A percentile compares a stretch with the other conserved stretches of the same genome.
These are phyloP conservation scores for Calonectria ilicicola DNA, from an alignment of 2,329 filamentous ascomycete genomes.

Conservation along the genomic window DNA sequence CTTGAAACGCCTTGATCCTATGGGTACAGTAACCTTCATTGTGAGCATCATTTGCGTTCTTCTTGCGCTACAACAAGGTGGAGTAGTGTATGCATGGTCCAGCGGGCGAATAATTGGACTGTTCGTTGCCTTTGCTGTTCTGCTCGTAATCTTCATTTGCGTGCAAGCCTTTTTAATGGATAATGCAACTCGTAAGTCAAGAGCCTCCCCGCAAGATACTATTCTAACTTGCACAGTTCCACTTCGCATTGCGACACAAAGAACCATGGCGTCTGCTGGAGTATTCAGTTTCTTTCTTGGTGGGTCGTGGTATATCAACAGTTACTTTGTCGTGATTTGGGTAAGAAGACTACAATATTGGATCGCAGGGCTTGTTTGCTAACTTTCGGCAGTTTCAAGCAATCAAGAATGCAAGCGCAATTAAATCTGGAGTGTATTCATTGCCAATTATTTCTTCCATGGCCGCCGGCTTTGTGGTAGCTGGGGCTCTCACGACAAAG, in stretches of 20 bases:
- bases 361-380: background rate
- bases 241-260: constrained; percentile 11
- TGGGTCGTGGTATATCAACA: constrained; percentile 15
- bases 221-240: background rate
- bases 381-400: background rate
- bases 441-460: constrained; percentile 12
- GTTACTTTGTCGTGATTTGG: constrained; percentile 22
- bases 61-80: background rate
- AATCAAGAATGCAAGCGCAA: background rate
- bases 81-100: background rate
- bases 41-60: background rate
- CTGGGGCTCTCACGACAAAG: background rate
- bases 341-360: background rate
- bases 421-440: constrained; percentile 11
- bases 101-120: constrained; percentile 19
- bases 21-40: background rate
- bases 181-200: constrained; percentile 16
- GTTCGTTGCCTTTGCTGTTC: constrained; percentile 9
- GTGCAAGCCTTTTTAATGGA: constrained; percentile 19
- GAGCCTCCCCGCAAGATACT: background rate
- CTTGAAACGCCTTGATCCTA: background rate
- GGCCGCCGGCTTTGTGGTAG: background rate
- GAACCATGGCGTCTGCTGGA: constrained; percentile 3
- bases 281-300: constrained; percentile 15
- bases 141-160: constrained; percentile 14